A percentile compares a stretch with the other conserved stretches of the same genome.
phyloP scores from a whole-genome alignment of 805 yeast species.

The Ascoidea asiatica region DNA sequence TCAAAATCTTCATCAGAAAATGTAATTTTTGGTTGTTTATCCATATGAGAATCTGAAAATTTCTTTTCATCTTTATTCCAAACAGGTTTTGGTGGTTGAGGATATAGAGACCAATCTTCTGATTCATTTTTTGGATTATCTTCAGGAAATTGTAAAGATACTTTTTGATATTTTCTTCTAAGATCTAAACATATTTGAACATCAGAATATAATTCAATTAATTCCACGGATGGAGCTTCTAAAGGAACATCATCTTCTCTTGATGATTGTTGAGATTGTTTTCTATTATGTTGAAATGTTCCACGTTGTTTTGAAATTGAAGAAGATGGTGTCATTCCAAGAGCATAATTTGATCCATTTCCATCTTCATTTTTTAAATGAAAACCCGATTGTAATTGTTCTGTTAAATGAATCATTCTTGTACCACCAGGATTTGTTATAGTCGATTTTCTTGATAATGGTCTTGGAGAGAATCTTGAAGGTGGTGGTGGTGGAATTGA shows the following conservation, averaged over 20 bases:
- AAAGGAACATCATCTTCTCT: slow-evolving; percentile 7
- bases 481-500: slow-evolving; percentile 10
- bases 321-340: neutral
- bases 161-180: slow-evolving; percentile 60
- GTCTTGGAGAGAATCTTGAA: slow-evolving; percentile 2
- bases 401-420: slow-evolving; percentile 12
- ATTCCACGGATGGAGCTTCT: slow-evolving; percentile 48
- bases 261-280: neutral
- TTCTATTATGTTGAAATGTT: slow-evolving; percentile 2
- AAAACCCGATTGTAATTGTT: neutral
- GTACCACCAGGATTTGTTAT: slow-evolving; percentile 25
- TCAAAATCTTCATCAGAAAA: slow-evolving; percentile 38
- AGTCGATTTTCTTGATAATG: slow-evolving; percentile 19
- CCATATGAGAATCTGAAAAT: slow-evolving; percentile 29
- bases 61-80: slow-evolving; percentile 53
- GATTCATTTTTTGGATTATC: slow-evolving; percentile 76
- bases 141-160: slow-evolving; percentile 58
- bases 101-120: slow-evolving; percentile 67
- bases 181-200: slow-evolving; percentile 55
- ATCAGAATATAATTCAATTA: slow-evolving; percentile 47
- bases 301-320: neutral
- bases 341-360: neutral
- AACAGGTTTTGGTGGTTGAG: slow-evolving; percentile 88
- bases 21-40: slow-evolving; percentile 28
- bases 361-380: too few species aligned